Evolutionary conservation across 2,329 filamentous ascomycete species (phyloP), one percentile per base, ranked within the genome.

Genomic region (Chrysoporthe puriensis): DNA sequence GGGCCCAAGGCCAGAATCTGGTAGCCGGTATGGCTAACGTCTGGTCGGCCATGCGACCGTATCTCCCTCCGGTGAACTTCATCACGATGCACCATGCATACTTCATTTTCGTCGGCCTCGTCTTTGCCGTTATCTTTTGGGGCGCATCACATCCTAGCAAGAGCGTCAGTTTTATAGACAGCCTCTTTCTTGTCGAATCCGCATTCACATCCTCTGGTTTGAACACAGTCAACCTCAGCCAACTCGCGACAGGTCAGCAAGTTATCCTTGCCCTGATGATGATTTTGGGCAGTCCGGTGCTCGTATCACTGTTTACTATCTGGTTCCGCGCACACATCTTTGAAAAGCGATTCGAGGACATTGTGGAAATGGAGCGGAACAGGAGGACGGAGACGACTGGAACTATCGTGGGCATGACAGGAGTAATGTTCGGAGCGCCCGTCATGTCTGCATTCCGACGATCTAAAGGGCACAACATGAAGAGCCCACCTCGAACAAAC

Each of bases 161-260:
- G 43, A 85, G 80, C 70, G 82, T 91, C 68, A 78, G 79, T 54
- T 92, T 90, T 77, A 82, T 83, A 26, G 88, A 92, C 75, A 83
- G 86, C 18, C 77, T 92, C 7, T 92, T 91, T 73, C 76, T 91
- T 40, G 84, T 85, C 63, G 81, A 88, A 54, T 89, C 85, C 69
- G 88, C 89, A 56, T 90, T 91, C 84, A 91, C 89, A 1, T 82
- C 88, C 69, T 85, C 89, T 9, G 90, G 90, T 1, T 79, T 91
- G 43, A 90, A 78, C 72, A 91, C 88, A 9, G 85, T 88, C 71
- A 87, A 90, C 73, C 75, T 91, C 14, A 88, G 84, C 58, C 26
- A 59, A 46, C 65, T 92, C 74, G 91, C 88, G 48, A 88, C 85
- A 2, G 89, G 88, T 73, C 90, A 92, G 74, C 90, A 92, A 73